Evolutionary conservation across 805 yeast species (phyloP).

Genomic region (Lipomyces oligophaga): DNA sequence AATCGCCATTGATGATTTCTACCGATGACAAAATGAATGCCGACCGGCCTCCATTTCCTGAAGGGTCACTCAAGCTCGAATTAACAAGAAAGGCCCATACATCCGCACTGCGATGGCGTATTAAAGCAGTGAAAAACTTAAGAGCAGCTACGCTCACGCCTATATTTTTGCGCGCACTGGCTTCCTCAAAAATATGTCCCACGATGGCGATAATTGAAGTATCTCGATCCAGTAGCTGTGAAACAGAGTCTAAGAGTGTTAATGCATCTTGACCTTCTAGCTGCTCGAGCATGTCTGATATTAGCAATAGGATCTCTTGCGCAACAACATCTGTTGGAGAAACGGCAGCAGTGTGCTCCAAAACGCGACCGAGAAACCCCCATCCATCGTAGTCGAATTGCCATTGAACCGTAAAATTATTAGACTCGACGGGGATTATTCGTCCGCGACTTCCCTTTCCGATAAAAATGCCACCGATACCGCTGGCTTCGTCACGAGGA

Average conservation of each 20-base stretch:
- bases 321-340: slow-evolving; percentile 41
- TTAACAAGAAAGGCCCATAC: slow-evolving; percentile 77
- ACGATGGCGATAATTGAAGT: slow-evolving; percentile 61
- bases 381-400: slow-evolving; percentile 77
- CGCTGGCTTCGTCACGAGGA: slow-evolving; percentile 52
- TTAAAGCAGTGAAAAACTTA: slow-evolving; percentile 49
- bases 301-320: slow-evolving; percentile 49
- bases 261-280: slow-evolving; percentile 43
- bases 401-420: slow-evolving; percentile 53
- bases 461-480: slow-evolving; percentile 44
- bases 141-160: slow-evolving; percentile 46
- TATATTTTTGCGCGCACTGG: slow-evolving; percentile 54
- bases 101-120: slow-evolving; percentile 52
- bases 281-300: slow-evolving; percentile 47
- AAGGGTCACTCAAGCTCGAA: slow-evolving; percentile 59
- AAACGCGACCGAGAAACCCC: slow-evolving; percentile 73
- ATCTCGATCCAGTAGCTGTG: slow-evolving; percentile 41
- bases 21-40: slow-evolving; percentile 61
- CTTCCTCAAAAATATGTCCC: slow-evolving; percentile 63
- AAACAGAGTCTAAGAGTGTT: slow-evolving; percentile 41
- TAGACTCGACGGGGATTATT: slow-evolving; percentile 51
- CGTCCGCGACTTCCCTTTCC: slow-evolving; percentile 67
- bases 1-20: slow-evolving; percentile 68
- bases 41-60: slow-evolving; percentile 63
- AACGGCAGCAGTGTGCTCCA: slow-evolving; percentile 54